These are phyloP conservation scores for Akebia trifoliata DNA, from an alignment of 164 flowering plant species.

Conservation along the genomic window DNA sequence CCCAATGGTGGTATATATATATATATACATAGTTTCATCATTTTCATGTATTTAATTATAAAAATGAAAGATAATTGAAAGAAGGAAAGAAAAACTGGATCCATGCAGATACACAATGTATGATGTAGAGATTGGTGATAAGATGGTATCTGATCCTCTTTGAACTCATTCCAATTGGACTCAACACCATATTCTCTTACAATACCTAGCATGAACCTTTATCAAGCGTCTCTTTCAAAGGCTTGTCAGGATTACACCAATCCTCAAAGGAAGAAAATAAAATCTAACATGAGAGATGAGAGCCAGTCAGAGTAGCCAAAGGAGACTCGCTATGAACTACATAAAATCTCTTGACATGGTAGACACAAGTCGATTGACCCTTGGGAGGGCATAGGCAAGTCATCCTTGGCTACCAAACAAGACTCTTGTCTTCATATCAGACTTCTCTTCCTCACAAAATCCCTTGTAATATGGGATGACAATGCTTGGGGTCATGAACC, in stretches of 20 bases:
- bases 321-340: slow-evolving; percentile 38
- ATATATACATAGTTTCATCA: too few species aligned
- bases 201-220: too few species aligned
- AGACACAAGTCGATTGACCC: background rate
- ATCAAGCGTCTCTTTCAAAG: too few species aligned
- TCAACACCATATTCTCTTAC: too few species aligned
- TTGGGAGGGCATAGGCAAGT: slow-evolving; percentile 37
- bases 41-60: too few species aligned
- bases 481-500: background rate
- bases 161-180: too few species aligned
- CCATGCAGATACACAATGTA: too few species aligned
- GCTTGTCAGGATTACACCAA: background rate
- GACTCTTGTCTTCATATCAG: slow-evolving; percentile 46
- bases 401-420: slow-evolving; percentile 60
- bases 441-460: slow-evolving; percentile 29
- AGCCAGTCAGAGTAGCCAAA: slow-evolving; percentile 45
- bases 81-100: too few species aligned
- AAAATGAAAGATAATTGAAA: too few species aligned
- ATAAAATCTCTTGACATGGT: background rate
- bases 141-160: too few species aligned
- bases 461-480: background rate
- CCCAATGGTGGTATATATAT: too few species aligned
- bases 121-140: too few species aligned
- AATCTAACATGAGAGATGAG: slow-evolving; percentile 41
- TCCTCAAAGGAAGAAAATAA: slow-evolving; percentile 1